Percentiles rank a stretch among this genome's conserved stretches.
Evolutionary conservation across 2,329 filamentous ascomycete genomes (phyloP).

Genomic region (Microsporum ferrugineum): DNA sequence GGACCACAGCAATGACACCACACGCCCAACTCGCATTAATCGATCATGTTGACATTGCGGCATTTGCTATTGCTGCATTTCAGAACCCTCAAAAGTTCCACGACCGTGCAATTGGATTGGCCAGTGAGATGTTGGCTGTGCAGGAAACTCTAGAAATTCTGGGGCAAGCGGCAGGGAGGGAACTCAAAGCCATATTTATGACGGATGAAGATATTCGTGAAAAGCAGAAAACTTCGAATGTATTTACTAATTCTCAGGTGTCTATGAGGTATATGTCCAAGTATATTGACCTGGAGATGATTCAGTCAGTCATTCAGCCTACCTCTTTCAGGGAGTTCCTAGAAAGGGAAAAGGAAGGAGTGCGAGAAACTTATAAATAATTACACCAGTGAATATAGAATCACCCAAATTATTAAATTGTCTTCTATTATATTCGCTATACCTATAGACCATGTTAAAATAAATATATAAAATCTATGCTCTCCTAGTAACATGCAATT

Average conservation of each 20-base stretch:
- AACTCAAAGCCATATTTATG: background rate
- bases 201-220: background rate
- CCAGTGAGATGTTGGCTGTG: background rate
- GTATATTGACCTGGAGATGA: background rate
- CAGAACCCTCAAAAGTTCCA: background rate
- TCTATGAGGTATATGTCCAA: background rate
- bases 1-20: background rate
- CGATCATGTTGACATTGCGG: background rate
- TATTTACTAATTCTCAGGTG: background rate
- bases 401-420: background rate
- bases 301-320: background rate
- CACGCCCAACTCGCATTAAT: slow-evolving; percentile 6
- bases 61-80: background rate
- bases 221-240: background rate
- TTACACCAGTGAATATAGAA: background rate
- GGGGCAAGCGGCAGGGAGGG: background rate
- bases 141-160: background rate
- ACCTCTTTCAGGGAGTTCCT: background rate
- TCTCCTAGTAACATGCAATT: background rate
- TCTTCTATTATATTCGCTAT: too few species aligned
- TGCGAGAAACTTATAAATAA: background rate
- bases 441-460: too few species aligned
- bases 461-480: background rate
- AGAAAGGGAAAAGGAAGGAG: background rate
- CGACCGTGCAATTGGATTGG: background rate